Evolutionary conservation across 495 filamentous ascomycete species (phyloP), one percentile per base, ranked within the genome.

Genomic region (Penicillium ochrochloron): DNA sequence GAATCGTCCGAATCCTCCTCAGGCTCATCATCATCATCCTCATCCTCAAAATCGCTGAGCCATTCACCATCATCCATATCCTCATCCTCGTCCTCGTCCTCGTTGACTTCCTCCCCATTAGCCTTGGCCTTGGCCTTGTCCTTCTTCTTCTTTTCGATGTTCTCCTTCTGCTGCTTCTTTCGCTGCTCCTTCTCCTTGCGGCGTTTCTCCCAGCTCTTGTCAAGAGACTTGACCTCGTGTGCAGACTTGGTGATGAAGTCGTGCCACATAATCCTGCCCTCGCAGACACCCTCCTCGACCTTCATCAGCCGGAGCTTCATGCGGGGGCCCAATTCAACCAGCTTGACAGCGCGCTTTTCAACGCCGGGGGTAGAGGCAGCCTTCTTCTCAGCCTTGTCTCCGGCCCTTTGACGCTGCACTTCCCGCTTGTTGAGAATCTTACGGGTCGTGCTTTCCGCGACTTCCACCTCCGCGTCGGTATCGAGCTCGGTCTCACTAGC

Each of bases 261-360:
- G 77, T 99, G 96, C 95, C 96, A 98, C 90, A 99, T 91, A 37
- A 97, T 85, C 77, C 92, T 94, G 42, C 95, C 95, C 35, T 86
- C 85, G 70, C 93, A 97, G 14, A 98, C 75, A 17, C 93, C 96
- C 65, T 98, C 96, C 73, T 99, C 95, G 12, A 99, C 94, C 78
- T 99, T 98, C 57, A 90, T 89, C 85, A 99, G 84, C 46, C 94
- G 86, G 35, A 99, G 77, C 68, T 85, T 89, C 89, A 99, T 86
- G 57, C 95, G 88, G 3, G 95, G 95, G 0, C 95, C 95, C 10
- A 98, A 80, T 75, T 99, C 95, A 3, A 96, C 88, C 27, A 98
- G 79, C 73, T 95, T 97, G 10, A 99, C 90, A 3, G 90, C 92
- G 52, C 90, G 86, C 73, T 93, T 94, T 80, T 98, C 92, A 14